phyloP scores from a whole-genome alignment of 2,329 filamentous ascomycete genomes.

The Epichloe gansuensis region DNA sequence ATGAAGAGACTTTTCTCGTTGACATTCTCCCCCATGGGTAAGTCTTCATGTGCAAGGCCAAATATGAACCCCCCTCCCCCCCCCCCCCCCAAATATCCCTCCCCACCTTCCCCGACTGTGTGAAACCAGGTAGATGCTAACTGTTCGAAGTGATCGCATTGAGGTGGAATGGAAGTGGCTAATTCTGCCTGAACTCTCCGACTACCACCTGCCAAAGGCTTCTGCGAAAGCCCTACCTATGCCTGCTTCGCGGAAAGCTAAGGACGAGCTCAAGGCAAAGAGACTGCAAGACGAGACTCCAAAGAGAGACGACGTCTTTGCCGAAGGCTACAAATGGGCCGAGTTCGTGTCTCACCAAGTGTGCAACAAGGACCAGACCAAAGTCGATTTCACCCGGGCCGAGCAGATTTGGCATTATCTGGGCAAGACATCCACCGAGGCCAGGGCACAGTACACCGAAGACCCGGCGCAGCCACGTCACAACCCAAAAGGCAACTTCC shows the following conservation, averaged over 20 bases:
- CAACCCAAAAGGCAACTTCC: conserved; percentile 57
- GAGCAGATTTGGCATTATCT: conserved; percentile 84
- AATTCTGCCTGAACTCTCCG: conserved; percentile 55
- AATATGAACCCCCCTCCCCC: too few species aligned
- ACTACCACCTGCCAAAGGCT: conserved; percentile 61
- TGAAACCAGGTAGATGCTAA: conserved; percentile 22
- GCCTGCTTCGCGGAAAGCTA: conserved; percentile 48
- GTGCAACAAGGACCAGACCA: conserved; percentile 47
- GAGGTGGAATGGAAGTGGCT: conserved; percentile 82
- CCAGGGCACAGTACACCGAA: conserved; percentile 81
- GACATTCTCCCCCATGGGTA: conserved; percentile 78
- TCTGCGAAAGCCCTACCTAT: conserved; percentile 60
- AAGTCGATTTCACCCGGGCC: conserved; percentile 57
- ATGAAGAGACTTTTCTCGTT: conserved; percentile 64
- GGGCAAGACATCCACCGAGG: conserved; percentile 74
- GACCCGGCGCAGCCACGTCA: conserved; percentile 47
- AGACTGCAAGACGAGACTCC: conserved; percentile 48
- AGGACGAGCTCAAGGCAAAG: conserved; percentile 56
- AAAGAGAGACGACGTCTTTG: conserved; percentile 52
- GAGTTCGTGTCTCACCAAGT: conserved; percentile 61
- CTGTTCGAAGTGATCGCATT: conserved; percentile 47
- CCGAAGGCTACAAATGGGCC: conserved; percentile 58
- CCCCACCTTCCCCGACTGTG: too few species aligned
- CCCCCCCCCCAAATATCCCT: too few species aligned
- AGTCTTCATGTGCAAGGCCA: conserved; percentile 20